phyloP scores from a whole-genome alignment of 1,284 basidiomycete species.

The Phylloboletellus chloephorus region DNA sequence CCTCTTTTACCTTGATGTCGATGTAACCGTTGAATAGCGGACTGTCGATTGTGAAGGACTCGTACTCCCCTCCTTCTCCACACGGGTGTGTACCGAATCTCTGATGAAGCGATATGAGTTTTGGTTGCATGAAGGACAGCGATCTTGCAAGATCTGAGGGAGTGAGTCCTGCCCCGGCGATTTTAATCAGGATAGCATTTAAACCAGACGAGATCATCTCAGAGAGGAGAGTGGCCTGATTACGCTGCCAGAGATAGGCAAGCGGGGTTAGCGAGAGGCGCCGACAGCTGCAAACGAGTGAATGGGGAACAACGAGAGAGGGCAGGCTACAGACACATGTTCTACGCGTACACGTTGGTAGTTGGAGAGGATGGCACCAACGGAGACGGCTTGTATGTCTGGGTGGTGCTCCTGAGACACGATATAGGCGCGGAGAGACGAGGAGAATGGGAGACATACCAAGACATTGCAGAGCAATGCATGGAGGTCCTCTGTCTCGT shows the following conservation, averaged over 20 bases:
- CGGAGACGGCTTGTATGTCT: slow-evolving; percentile 83
- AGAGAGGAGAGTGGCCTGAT: slow-evolving; percentile 76
- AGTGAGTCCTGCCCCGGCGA: slow-evolving; percentile 89
- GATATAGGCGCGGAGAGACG: slow-evolving; percentile 3
- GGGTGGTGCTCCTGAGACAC: slow-evolving; percentile 64
- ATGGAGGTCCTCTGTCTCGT: slow-evolving; percentile 96
- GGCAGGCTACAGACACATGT: slow-evolving; percentile 68
- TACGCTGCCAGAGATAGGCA: slow-evolving; percentile 91
- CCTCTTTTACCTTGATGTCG: slow-evolving; percentile 62
- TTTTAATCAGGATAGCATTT: slow-evolving; percentile 88
- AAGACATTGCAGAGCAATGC: slow-evolving; percentile 75
- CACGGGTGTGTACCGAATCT: slow-evolving; percentile 91
- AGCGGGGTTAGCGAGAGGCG: slow-evolving; percentile 80
- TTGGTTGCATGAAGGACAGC: slow-evolving; percentile 71
- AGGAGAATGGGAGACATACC: slow-evolving; percentile 40
- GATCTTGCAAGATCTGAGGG: slow-evolving; percentile 77
- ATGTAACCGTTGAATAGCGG: slow-evolving; percentile 84
- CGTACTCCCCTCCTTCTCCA: slow-evolving; percentile 98
- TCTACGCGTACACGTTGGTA: slow-evolving; percentile 97
- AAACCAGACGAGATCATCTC: slow-evolving; percentile 85
- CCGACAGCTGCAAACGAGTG: slow-evolving; percentile 52
- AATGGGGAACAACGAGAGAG: slow-evolving; percentile 2
- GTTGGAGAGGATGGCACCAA: slow-evolving; percentile 95
- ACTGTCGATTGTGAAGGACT: slow-evolving; percentile 87
- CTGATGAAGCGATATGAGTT: slow-evolving; percentile 71